Conservation (phyloP, 257 asterid species). For the Verbena officinalis region DNA sequence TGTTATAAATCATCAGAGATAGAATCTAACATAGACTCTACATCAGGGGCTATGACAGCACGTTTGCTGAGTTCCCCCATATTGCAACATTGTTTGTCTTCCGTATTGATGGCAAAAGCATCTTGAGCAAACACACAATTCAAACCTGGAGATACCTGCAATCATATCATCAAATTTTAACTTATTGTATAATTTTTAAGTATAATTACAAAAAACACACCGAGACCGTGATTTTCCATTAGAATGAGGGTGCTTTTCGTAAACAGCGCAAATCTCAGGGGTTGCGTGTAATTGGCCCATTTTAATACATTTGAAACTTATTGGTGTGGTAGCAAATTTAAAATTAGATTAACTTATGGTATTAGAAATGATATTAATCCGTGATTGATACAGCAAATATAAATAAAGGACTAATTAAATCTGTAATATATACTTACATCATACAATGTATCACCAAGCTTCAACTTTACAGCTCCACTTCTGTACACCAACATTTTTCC, state of each 20-base stretch:
- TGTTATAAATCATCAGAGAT: constrained; percentile 42
- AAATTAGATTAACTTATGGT: no score
- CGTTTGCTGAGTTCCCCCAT: constrained; percentile 69
- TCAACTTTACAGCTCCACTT: constrained; percentile 80
- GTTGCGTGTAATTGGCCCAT: no score
- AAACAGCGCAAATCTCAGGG: no score
- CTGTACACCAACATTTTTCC: constrained; percentile 80
- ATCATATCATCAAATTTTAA: constrained; percentile 4
- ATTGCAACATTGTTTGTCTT: constrained; percentile 51
- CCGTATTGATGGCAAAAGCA: constrained; percentile 52
- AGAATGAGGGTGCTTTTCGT: no score
- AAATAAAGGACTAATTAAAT: background rate
- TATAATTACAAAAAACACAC: background rate
- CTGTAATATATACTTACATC: constrained; percentile 53
- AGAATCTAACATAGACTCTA: constrained; percentile 55
- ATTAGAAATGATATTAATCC: no score
- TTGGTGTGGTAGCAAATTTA: no score
- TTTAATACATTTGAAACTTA: no score
- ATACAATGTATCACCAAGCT: constrained; percentile 75
- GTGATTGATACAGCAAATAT: background rate
- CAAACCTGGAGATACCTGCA: constrained; percentile 76
- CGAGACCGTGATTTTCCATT: no score
- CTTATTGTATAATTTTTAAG: background rate
- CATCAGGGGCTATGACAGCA: constrained; percentile 59
- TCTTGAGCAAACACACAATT: constrained; percentile 59